Conservation (phyloP, 495 filamentous ascomycete species). For the Acidiella bohemica region DNA sequence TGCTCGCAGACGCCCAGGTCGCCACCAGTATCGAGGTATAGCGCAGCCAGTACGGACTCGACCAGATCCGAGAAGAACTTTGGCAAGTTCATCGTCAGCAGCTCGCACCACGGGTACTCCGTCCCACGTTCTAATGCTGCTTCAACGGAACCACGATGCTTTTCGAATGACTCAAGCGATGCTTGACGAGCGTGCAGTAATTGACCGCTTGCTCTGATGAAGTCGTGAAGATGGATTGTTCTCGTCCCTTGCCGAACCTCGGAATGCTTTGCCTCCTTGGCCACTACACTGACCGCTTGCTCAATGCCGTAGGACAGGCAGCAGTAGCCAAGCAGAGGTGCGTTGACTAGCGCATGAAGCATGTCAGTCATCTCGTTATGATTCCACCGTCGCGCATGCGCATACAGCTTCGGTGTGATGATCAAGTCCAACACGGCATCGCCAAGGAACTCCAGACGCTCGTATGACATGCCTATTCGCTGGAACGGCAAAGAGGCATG, state of each 20-base stretch:
- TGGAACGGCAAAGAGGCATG: constrained; percentile 56
- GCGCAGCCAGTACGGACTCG: constrained; percentile 68
- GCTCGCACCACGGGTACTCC: constrained; percentile 61
- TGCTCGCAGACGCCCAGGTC: constrained; percentile 39
- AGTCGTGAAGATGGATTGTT: constrained; percentile 11
- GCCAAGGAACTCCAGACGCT: constrained; percentile 83
- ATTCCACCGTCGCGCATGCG: constrained; percentile 31
- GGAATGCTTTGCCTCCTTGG: constrained; percentile 24
- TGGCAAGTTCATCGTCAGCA: constrained; percentile 49
- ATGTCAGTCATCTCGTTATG: constrained; percentile 60
- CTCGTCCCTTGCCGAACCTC: constrained; percentile 41
- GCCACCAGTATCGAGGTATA: constrained; percentile 67
- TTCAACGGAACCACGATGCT: constrained; percentile 37
- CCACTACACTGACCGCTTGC: constrained; percentile 23
- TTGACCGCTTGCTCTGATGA: constrained; percentile 9
- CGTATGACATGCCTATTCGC: constrained; percentile 49
- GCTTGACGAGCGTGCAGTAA: constrained; percentile 20
- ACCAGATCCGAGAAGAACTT: constrained; percentile 84
- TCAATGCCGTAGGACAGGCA: constrained; percentile 43
- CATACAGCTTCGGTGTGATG: constrained; percentile 44
- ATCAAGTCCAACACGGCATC: constrained; percentile 77
- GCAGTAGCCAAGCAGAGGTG: constrained; percentile 74
- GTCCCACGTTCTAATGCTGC: constrained; percentile 34
- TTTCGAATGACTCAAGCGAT: constrained; percentile 36
- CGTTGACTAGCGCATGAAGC: constrained; percentile 68